Evolutionary conservation across 768 basidiomycete species (phyloP).

Genomic region (Lactarius pseudohatsudake): DNA sequence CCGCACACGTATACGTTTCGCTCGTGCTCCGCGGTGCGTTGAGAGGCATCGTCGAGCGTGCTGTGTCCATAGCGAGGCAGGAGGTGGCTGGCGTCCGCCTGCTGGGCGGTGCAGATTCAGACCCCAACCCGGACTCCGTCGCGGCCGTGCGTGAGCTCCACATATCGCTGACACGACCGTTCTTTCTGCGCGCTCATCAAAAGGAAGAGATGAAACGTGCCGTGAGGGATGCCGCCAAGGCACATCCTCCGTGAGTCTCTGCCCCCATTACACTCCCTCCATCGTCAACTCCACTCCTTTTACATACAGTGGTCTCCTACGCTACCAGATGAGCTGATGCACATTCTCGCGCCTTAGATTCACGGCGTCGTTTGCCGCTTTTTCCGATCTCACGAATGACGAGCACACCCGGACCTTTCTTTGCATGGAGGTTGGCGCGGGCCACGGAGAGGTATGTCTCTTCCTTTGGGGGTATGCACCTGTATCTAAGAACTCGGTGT

Average conservation of each 20-base stretch:
- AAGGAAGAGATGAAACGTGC: constrained; percentile 66
- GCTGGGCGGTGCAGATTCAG: constrained; percentile 36
- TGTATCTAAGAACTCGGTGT: constrained; percentile 3
- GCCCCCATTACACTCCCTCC: constrained; percentile 1
- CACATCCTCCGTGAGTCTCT: constrained; percentile 46
- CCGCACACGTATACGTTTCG: constrained; percentile 74
- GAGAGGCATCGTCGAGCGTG: constrained; percentile 46
- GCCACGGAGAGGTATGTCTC: constrained; percentile 64
- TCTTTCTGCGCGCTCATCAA: constrained; percentile 79
- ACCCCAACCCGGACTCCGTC: constrained; percentile 23
- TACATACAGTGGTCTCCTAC: neutral
- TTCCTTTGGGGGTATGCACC: neutral
- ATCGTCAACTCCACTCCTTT: neutral
- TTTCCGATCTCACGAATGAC: constrained; percentile 75
- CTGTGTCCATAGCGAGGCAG: constrained; percentile 44
- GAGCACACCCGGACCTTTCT: constrained; percentile 81
- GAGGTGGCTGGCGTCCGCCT: constrained; percentile 49
- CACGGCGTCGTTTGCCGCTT: constrained; percentile 64
- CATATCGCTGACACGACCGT: constrained; percentile 81
- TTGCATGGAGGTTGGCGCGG: constrained; percentile 79
- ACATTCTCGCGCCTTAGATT: constrained; percentile 50
- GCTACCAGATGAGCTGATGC: constrained; percentile 12
- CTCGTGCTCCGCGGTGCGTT: constrained; percentile 49
- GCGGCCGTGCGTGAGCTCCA: constrained; percentile 56
- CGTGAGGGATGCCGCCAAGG: constrained; percentile 52